These are phyloP conservation scores for Yamadazyma spencermartinsiae DNA, from an alignment of 1,139 yeast species.

Conservation along the genomic window DNA sequence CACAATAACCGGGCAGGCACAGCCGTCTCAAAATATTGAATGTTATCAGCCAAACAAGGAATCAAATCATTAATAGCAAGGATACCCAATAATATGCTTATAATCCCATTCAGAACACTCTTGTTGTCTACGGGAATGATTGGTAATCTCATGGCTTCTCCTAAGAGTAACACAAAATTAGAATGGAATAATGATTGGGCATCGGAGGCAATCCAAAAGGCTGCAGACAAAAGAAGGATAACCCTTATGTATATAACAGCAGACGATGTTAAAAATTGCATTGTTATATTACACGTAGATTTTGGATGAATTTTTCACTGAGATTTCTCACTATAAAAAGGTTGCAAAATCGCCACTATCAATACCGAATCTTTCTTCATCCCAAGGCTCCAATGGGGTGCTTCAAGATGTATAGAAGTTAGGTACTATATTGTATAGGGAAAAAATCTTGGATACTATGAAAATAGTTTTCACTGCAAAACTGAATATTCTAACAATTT, in stretches of 20 bases:
- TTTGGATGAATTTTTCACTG: background rate
- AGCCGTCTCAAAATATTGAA: constrained; percentile 59
- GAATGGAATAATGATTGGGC: constrained; percentile 40
- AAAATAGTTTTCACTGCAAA: no score
- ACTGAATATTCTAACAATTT: no score
- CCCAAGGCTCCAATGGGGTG: no score
- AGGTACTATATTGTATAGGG: no score
- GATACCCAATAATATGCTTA: constrained; percentile 45
- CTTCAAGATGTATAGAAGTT: no score
- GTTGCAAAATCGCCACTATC: constrained; percentile 1
- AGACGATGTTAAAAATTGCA: constrained; percentile 61
- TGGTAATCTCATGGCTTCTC: constrained; percentile 59
- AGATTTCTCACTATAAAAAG: background rate
- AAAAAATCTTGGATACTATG: no score
- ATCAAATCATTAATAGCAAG: constrained; percentile 55
- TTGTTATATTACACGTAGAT: constrained; percentile 20
- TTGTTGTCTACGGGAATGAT: constrained; percentile 39
- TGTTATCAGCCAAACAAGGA: constrained; percentile 58
- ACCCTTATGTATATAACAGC: constrained; percentile 51
- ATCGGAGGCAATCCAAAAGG: constrained; percentile 64
- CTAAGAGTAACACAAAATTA: constrained; percentile 54
- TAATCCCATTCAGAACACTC: constrained; percentile 54
- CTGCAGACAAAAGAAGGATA: constrained; percentile 41
- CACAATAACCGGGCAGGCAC: constrained; percentile 66
- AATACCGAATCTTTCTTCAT: no score